These are phyloP conservation scores for Talaromyces albobiverticillius DNA, from an alignment of 2,329 filamentous ascomycete genomes.

Conservation along the genomic window DNA sequence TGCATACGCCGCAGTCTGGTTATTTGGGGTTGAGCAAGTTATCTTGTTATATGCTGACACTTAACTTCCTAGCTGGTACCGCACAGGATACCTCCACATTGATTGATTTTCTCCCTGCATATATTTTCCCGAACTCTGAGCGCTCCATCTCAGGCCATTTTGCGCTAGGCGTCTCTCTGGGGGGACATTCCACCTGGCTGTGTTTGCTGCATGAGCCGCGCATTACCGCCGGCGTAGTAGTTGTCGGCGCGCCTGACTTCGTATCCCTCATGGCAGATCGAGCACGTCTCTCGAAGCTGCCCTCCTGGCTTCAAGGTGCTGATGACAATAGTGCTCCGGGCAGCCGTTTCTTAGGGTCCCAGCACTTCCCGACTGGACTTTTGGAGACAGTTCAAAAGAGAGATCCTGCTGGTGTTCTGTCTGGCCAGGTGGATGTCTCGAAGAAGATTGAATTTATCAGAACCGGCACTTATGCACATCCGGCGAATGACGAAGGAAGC, in stretches of 20 bases:
- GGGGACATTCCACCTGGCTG: conserved; percentile 87
- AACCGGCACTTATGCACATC: conserved; percentile 31
- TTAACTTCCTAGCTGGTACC: conserved; percentile 54
- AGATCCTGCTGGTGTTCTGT: conserved; percentile 74
- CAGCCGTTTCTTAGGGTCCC: conserved; percentile 68
- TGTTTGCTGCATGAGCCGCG: conserved; percentile 73
- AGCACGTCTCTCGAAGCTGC: conserved; percentile 66
- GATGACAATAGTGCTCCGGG: conserved; percentile 51
- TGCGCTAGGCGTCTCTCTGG: conserved; percentile 78
- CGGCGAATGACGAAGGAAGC: conserved; percentile 39
- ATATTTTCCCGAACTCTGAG: conserved; percentile 60
- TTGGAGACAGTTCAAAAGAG: conserved; percentile 60
- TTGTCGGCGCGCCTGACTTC: conserved; percentile 91
- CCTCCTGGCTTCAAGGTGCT: conserved; percentile 56
- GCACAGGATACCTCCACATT: conserved; percentile 71
- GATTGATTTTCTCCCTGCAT: conserved; percentile 74
- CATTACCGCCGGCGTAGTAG: conserved; percentile 71
- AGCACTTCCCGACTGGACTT: conserved; percentile 71
- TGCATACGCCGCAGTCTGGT: background rate
- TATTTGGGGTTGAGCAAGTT: background rate
- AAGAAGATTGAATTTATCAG: conserved; percentile 25
- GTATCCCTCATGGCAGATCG: conserved; percentile 76
- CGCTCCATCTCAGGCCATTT: conserved; percentile 60
- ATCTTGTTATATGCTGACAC: background rate
- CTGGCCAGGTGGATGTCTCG: conserved; percentile 47